These are phyloP conservation scores for Sporothrix brasiliensis DNA, from an alignment of 2,329 filamentous ascomycete genomes.

Conservation along the genomic window DNA sequence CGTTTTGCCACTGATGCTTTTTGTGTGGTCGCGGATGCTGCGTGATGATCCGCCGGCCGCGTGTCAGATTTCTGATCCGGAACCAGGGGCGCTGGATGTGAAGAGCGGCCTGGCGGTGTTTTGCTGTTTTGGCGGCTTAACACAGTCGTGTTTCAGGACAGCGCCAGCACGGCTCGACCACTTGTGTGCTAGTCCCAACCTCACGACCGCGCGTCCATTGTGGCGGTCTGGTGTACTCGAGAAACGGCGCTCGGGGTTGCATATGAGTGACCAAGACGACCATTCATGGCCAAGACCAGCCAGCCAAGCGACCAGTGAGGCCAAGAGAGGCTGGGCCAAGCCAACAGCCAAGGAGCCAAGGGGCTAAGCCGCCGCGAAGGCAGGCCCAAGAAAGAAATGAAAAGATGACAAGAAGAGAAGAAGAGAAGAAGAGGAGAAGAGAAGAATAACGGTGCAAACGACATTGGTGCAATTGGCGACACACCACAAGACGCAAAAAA, in stretches of 20 bases:
- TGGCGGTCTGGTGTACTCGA: not conserved
- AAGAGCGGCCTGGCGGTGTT: not conserved
- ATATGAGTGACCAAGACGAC: conserved; percentile 5
- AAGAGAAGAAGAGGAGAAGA: not conserved
- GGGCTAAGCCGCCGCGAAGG: conserved; percentile 22
- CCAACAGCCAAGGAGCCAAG: conserved; percentile 25
- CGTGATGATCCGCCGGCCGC: conserved; percentile 32
- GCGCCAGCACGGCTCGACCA: conserved; percentile 2
- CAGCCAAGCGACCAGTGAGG: conserved; percentile 11
- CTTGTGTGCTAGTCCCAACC: not conserved
- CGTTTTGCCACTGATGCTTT: conserved; percentile 10
- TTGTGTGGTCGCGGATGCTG: conserved; percentile 25
- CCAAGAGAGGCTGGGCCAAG: conserved; percentile 14
- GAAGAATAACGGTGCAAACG: not conserved
- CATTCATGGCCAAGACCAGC: conserved; percentile 22
- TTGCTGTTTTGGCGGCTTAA: not conserved
- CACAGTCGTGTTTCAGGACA: conserved; percentile 17
- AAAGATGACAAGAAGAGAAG: not conserved
- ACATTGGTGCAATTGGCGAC: conserved; percentile 7
- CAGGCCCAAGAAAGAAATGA: not conserved
- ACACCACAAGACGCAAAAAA: not conserved
- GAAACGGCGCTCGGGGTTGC: not conserved
- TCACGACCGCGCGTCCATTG: conserved; percentile 21
- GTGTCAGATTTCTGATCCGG: conserved; percentile 31
- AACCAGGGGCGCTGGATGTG: conserved; percentile 20